A percentile compares a stretch with the other conserved stretches of the same genome.
Conservation (phyloP, 2,329 filamentous ascomycete genomes). For the Colletotrichum lupini region DNA sequence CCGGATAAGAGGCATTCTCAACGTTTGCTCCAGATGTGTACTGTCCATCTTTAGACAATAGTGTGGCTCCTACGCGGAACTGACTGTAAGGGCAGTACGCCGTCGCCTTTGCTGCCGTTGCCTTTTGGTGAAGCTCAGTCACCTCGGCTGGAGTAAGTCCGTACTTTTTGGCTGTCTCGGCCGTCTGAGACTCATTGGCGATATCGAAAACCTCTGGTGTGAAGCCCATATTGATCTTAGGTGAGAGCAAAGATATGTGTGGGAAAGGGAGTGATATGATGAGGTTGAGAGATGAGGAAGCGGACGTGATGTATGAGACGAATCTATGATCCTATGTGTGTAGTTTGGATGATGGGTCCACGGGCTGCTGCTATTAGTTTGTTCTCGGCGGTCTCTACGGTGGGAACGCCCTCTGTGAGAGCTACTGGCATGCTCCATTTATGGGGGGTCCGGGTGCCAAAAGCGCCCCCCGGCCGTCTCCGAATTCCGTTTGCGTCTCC, state of each 20-base stretch:
- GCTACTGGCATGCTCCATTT: conserved; percentile 22
- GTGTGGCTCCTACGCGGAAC: conserved; percentile 88
- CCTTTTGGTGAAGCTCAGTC: conserved; percentile 68
- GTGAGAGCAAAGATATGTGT: neutral
- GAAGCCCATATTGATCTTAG: conserved; percentile 24
- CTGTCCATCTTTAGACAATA: conserved; percentile 68
- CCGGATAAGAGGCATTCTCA: conserved; percentile 93
- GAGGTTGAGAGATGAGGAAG: conserved; percentile 7
- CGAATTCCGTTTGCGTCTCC: conserved; percentile 29
- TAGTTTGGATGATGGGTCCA: conserved; percentile 7
- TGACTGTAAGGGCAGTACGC: conserved; percentile 95
- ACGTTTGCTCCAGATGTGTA: conserved; percentile 85
- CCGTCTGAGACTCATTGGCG: conserved; percentile 37
- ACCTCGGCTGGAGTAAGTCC: conserved; percentile 73
- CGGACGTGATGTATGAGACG: conserved; percentile 5
- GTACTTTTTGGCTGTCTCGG: conserved; percentile 50
- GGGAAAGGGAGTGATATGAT: neutral
- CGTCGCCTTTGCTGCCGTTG: conserved; percentile 76
- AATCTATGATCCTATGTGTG: conserved; percentile 14
- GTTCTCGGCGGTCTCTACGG: conserved; percentile 1
- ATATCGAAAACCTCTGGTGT: conserved; percentile 40
- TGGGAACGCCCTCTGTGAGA: conserved; percentile 5
- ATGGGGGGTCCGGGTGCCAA: conserved; percentile 21
- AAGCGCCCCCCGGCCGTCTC: conserved; percentile 23
- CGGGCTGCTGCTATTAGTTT: conserved; percentile 1